phyloP scores from a whole-genome alignment of 306 rosid genomes.

The Pachyrhizus erosus region DNA sequence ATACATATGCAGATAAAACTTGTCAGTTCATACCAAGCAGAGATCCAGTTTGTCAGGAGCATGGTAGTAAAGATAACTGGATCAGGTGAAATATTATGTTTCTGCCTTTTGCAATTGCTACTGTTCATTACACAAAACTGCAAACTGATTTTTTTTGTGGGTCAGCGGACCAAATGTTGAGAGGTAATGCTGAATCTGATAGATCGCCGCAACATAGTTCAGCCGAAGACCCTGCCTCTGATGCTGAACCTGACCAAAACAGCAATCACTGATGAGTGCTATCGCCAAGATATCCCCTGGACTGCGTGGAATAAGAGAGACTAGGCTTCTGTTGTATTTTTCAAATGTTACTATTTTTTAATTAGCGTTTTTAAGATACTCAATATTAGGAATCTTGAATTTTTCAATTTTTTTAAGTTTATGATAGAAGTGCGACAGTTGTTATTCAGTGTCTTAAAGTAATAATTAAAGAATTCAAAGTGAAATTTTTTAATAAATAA shows the following conservation, averaged over 20 bases:
- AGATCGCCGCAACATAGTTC: constrained; percentile 38
- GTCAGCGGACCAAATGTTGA: constrained; percentile 49
- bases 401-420: neutral
- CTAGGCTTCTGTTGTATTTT: neutral
- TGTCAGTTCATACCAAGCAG: constrained; percentile 60
- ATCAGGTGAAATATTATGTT: constrained; percentile 64
- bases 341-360: neutral
- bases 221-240: constrained; percentile 56
- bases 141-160: constrained; percentile 8
- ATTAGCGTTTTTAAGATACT: neutral
- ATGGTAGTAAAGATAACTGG: constrained; percentile 56
- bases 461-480: neutral
- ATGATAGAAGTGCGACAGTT: neutral
- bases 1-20: constrained; percentile 66
- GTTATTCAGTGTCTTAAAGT: neutral
- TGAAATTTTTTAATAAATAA: neutral
- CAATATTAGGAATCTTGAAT: neutral
- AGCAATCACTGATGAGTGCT: constrained; percentile 24
- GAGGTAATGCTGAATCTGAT: constrained; percentile 49
- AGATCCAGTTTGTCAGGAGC: constrained; percentile 62
- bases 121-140: constrained; percentile 1
- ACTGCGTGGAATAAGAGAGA: constrained; percentile 6
- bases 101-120: neutral
- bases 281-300: neutral
- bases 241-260: constrained; percentile 50